Conservation (phyloP, 176 grass and related monocot species). For the Avena sativa region DNA sequence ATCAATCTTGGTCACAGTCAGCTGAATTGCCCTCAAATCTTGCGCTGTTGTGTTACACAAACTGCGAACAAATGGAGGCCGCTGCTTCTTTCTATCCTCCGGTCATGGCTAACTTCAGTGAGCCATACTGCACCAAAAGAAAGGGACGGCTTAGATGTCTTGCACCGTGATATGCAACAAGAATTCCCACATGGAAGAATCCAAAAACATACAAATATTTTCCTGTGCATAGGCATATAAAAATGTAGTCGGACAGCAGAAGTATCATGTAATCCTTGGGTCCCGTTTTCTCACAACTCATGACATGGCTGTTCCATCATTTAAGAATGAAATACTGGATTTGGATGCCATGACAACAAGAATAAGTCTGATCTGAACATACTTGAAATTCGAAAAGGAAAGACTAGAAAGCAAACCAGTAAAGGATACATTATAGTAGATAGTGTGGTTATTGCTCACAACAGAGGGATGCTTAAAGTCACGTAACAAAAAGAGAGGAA, state of each 20-base stretch:
- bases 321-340: background rate
- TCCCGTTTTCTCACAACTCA: background rate
- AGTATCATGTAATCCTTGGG: background rate
- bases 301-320: background rate
- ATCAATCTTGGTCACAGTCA: constrained; percentile 18
- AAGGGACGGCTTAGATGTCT: constrained; percentile 4
- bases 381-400: background rate
- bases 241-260: background rate
- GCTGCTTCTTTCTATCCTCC: constrained; percentile 23
- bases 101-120: background rate
- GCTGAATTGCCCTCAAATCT: constrained; percentile 2
- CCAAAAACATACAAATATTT: background rate
- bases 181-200: background rate
- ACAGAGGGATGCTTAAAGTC: background rate
- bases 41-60: background rate
- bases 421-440: background rate
- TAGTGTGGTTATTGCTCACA: background rate
- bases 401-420: background rate
- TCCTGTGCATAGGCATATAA: background rate
- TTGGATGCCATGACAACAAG: background rate
- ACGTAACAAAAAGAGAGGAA: background rate
- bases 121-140: constrained; percentile 13
- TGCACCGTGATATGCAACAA: background rate
- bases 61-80: background rate
- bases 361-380: constrained; percentile 14